Evolutionary conservation across 2,329 filamentous ascomycete genomes (phyloP).

Genomic region (Trichoderma guizhouense): DNA sequence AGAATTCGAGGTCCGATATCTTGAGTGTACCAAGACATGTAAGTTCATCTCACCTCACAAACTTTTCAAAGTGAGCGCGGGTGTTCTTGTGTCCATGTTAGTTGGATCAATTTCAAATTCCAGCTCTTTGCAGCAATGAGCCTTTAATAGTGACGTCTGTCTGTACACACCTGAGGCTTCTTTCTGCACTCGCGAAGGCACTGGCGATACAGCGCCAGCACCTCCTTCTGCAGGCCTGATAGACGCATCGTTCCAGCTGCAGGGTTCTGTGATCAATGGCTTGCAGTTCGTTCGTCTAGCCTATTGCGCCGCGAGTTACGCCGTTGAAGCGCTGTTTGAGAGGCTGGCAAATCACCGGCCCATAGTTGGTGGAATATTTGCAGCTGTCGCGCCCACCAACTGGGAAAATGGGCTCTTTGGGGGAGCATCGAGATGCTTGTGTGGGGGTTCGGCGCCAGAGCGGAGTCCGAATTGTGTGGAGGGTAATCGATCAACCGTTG

Average conservation of each 20-base stretch:
- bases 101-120: not conserved
- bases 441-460: conserved; percentile 9
- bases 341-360: not conserved
- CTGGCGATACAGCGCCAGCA: conserved; percentile 78
- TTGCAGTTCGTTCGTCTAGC: not conserved
- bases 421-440: not conserved
- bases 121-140: not conserved
- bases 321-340: not conserved
- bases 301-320: not conserved
- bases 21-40: not conserved
- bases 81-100: conserved; percentile 41
- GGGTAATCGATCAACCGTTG: conserved; percentile 5
- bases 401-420: not conserved
- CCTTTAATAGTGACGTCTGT: not conserved
- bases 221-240: conserved; percentile 88
- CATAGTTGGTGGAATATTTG: conserved; percentile 14
- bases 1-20: too few species aligned
- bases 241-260: conserved; percentile 41
- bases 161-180: conserved; percentile 65
- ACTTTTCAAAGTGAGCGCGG: conserved; percentile 60
- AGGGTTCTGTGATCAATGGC: not conserved
- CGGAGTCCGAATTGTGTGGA: conserved; percentile 3
- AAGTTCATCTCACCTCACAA: conserved; percentile 52
- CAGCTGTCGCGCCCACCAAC: not conserved
- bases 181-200: conserved; percentile 78